These are phyloP conservation scores for Collybia sp. DNA, from an alignment of 768 basidiomycete species.

Conservation along the genomic window DNA sequence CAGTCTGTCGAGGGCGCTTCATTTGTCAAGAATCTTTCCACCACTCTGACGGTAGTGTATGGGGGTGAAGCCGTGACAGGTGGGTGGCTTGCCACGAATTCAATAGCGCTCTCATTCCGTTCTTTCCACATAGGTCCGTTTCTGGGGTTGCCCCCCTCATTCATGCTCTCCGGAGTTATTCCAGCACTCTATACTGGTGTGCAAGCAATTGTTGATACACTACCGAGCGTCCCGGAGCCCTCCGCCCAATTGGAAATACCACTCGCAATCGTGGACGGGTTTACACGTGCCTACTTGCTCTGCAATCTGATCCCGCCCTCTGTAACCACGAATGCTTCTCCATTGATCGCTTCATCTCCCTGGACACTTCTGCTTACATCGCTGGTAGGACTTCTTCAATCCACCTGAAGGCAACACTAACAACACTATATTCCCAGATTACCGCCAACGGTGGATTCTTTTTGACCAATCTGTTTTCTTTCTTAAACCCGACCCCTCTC, in stretches of 20 bases:
- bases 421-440: conserved; percentile 34
- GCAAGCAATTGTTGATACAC: conserved; percentile 56
- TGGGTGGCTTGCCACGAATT: conserved; percentile 24
- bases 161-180: conserved; percentile 69
- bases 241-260: conserved; percentile 62
- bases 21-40: conserved; percentile 50
- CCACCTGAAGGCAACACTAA: not conserved
- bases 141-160: conserved; percentile 67
- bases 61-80: conserved; percentile 74
- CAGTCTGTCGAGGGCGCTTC: conserved; percentile 42
- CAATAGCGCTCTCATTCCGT: conserved; percentile 1
- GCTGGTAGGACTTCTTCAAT: conserved; percentile 39
- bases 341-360: conserved; percentile 57
- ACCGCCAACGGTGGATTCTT: conserved; percentile 82
- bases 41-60: conserved; percentile 66
- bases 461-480: conserved; percentile 66
- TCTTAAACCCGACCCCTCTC: conserved; percentile 69
- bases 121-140: conserved; percentile 50
- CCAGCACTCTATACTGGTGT: conserved; percentile 55
- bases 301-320: conserved; percentile 74
- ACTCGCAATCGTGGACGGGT: conserved; percentile 69
- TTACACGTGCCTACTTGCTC: conserved; percentile 74
- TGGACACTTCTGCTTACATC: conserved; percentile 75
- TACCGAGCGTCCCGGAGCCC: conserved; percentile 53
- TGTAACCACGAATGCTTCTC: conserved; percentile 47